Percentiles rank a stretch among this genome's conserved stretches.
Conservation (phyloP, 306 rosid genomes). For the Cucumis cinereus region DNA sequence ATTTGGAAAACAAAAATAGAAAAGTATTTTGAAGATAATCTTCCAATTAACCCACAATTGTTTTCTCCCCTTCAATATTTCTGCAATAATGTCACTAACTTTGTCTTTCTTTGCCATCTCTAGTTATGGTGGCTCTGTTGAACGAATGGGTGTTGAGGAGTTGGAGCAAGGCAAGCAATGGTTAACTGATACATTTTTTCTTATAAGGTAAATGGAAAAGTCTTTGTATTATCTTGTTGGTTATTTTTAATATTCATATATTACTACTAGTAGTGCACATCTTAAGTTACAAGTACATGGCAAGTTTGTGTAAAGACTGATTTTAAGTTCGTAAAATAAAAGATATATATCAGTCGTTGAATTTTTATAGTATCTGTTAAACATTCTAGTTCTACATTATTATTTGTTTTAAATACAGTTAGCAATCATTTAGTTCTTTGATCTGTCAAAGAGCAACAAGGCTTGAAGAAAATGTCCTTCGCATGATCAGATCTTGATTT, state of each 20-base stretch:
- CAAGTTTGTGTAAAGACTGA: not conserved
- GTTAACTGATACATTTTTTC: conserved; percentile 63
- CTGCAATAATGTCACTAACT: not conserved
- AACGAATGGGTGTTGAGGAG: conserved; percentile 61
- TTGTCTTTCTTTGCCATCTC: conserved; percentile 14
- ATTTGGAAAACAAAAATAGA: not conserved
- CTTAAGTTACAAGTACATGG: not conserved
- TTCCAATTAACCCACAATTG: not conserved
- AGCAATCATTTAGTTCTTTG: not conserved
- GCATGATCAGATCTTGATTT: not conserved
- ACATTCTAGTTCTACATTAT: not conserved
- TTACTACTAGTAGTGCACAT: not conserved
- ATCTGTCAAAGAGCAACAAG: not conserved
- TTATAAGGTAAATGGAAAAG: conserved; percentile 47
- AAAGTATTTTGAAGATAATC: not conserved
- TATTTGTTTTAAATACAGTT: not conserved
- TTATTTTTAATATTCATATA: not conserved
- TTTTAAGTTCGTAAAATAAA: not conserved
- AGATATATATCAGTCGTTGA: not conserved
- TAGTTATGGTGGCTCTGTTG: conserved; percentile 50
- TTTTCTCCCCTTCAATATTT: not conserved
- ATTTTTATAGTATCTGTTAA: not conserved
- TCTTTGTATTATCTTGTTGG: not conserved
- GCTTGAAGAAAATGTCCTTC: not conserved
- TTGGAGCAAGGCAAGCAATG: conserved; percentile 68